Evolutionary conservation across 805 yeast genomes (phyloP), one percentile per base, ranked within the genome.

Genomic region (Candida namnaoensis): DNA sequence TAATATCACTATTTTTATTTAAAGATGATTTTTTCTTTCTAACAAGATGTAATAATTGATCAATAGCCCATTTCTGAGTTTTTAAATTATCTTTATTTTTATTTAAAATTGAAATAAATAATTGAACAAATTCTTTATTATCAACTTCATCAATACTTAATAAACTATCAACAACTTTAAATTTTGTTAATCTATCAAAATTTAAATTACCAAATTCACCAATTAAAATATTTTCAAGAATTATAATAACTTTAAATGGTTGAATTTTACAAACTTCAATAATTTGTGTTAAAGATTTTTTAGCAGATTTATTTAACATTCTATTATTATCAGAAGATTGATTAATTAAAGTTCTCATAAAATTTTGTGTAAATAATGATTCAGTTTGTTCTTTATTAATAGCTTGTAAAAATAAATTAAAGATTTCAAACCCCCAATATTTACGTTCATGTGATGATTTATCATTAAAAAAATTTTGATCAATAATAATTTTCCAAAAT

Each of bases 371-470:
- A 56, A 83, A 71, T 2, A 81, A 48, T 8, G 34, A 34, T 3
- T 49, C 36, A 1, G 58, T 47, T n/a, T 41, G 39, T 5, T 50
- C 36, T 10, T 54, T 41, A 3, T 59, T 47, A 7, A 58, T 49
- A 7, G 46, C 42, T 36, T 59, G 54, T 7, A 80, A 56, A 42
- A 78, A 69, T 40, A 69, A 64, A 35, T 63, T 68, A 46, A 90
- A 78, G 10, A 88, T 72, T 50, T 84, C 84, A 51, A 90, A 78
- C 0, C 96, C 98, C 74, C 87, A 76, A 59, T 72, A 85, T 58
- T 90, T 91, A 43, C 96, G 70, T 58, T 90, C 97, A 30, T 81
- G 76, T 1, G 96, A 88, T 0, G 96, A 71, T 48, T 80, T 77
- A 33, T 76, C 78, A 5, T 85, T 68, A 50, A 91, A 90, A 45